Evolutionary conservation across 371 early-diverging fungal species (phyloP).

Genomic region (Rozella allomycis): DNA sequence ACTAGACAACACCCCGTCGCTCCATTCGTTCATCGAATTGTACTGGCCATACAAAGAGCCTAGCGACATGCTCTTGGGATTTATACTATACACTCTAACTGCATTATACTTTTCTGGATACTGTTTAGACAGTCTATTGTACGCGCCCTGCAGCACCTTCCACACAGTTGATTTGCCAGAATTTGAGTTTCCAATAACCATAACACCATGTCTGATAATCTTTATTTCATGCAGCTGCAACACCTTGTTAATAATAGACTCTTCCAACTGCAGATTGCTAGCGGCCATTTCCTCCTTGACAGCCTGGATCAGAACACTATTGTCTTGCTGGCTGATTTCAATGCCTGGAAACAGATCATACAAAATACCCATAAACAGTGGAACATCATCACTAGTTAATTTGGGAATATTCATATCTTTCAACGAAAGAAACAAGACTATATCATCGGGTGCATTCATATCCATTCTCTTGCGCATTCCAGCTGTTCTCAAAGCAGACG

Average conservation of each 20-base stretch:
- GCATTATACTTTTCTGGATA: constrained; percentile 10
- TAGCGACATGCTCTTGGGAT: background rate
- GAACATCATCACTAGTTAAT: background rate
- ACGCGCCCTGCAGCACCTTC: constrained; percentile 18
- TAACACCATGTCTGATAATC: background rate
- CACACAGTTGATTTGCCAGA: constrained; percentile 24
- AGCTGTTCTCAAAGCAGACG: constrained; percentile 1
- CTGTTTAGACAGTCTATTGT: constrained; percentile 11
- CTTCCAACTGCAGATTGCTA: constrained; percentile 13
- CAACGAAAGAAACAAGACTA: background rate
- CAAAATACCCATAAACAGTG: background rate
- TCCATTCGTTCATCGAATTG: no score
- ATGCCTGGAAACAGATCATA: constrained; percentile 1
- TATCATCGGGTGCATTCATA: background rate
- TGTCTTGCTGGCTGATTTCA: constrained; percentile 13
- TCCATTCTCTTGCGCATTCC: constrained; percentile 1
- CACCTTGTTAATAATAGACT: constrained; percentile 6
- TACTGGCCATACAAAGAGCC: background rate
- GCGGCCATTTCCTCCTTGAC: constrained; percentile 17
- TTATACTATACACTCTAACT: constrained; percentile 9
- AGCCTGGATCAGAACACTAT: constrained; percentile 13
- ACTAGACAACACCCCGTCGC: constrained; percentile 19
- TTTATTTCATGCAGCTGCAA: background rate
- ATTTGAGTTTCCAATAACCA: constrained; percentile 7
- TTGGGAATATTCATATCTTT: constrained; percentile 1